phyloP scores from a whole-genome alignment of 1,139 yeast species.

The Kazachstania sp. region DNA sequence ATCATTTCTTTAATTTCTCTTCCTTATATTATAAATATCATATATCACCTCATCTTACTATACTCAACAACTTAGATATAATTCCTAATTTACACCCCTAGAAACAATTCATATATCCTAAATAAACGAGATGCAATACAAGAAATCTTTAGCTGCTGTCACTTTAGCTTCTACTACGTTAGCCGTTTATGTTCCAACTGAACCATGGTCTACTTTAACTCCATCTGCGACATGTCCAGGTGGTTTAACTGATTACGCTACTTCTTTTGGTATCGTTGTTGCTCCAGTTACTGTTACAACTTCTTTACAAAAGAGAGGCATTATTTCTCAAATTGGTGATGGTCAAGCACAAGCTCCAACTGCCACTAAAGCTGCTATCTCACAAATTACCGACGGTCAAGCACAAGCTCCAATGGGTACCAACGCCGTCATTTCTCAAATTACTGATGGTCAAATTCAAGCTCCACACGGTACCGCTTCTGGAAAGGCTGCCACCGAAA shows the following conservation, averaged over 20 bases:
- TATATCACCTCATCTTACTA: too few species aligned
- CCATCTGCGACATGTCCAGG: slow-evolving; percentile 51
- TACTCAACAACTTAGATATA: too few species aligned
- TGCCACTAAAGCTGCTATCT: slow-evolving; percentile 33
- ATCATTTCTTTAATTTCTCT: too few species aligned
- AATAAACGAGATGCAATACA: slow-evolving; percentile 30
- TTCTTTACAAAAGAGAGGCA: slow-evolving; percentile 31
- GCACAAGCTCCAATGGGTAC: slow-evolving; percentile 43
- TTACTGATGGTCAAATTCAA: slow-evolving; percentile 44
- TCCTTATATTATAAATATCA: too few species aligned
- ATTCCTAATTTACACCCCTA: too few species aligned
- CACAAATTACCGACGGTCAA: slow-evolving; percentile 57
- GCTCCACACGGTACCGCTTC: slow-evolving; percentile 32
- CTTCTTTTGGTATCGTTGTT: slow-evolving; percentile 64
- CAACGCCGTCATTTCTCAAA: slow-evolving; percentile 32
- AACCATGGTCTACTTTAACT: slow-evolving; percentile 66
- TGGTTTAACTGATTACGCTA: slow-evolving; percentile 52
- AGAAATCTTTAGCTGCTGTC: slow-evolving; percentile 33
- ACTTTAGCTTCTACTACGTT: slow-evolving; percentile 37
- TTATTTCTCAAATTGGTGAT: slow-evolving; percentile 8
- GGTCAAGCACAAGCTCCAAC: slow-evolving; percentile 15
- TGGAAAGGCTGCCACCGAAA: slow-evolving; percentile 39
- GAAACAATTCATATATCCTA: not conserved
- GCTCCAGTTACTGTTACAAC: slow-evolving; percentile 39
- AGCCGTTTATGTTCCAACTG: slow-evolving; percentile 61